Base-by-base conservation (phyloP, 1,139 yeast species). In the Geotrichum candidum region DNA sequence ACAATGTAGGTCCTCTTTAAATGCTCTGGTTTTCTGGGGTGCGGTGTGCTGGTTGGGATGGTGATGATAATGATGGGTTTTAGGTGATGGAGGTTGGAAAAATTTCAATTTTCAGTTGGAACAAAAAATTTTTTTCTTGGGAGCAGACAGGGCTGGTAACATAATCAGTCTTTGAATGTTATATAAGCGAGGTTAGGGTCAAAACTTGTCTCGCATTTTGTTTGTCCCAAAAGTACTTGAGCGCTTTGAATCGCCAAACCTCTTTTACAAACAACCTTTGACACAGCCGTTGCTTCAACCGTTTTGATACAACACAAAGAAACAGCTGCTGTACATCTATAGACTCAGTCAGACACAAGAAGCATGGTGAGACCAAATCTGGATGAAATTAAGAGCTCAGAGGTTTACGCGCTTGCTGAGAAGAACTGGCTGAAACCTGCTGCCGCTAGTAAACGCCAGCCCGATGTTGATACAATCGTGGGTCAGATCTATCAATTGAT, bases 341-440 rank as follows among this genome's bases (percentile, higher is more conserved):
- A 51, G n/a, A 51, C 13, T 51, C 11, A 10, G 11, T 29, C 2
- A 41, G 18, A 27, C 3, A 23, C 27, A 10, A 2, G 11, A 18
- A 41, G 18, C 18, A 41, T 22, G 50, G 46, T 46, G 35, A 54
- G 53, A 13, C 62, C 65, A 2, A 58, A 65, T 23, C 58, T 66
- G 18, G 62, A 57, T 18, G 68, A 68, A 56, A 57, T 68, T 22
- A 33, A 58, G 55, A 63, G 54, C 48, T 65, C 70, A n/a, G 60
- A 54, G 33, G 51, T 67, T n/a, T 56, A 63, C 51, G 56, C 57
- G 27, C 53, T 68, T 25, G 70, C 71, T 11, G 50, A 55, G 33
- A 50, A 56, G n/a, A 62, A 59, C 56, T 68, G 71, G 71, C 50
- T 66, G 33, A 50, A 23, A 15, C n/a, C 55, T 6, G 13, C 52